A percentile compares a stretch with the other conserved stretches of the same genome.
These are phyloP conservation scores for Nyssa sinensis DNA, from an alignment of 148 eudicot genomes.

Conservation along the genomic window DNA sequence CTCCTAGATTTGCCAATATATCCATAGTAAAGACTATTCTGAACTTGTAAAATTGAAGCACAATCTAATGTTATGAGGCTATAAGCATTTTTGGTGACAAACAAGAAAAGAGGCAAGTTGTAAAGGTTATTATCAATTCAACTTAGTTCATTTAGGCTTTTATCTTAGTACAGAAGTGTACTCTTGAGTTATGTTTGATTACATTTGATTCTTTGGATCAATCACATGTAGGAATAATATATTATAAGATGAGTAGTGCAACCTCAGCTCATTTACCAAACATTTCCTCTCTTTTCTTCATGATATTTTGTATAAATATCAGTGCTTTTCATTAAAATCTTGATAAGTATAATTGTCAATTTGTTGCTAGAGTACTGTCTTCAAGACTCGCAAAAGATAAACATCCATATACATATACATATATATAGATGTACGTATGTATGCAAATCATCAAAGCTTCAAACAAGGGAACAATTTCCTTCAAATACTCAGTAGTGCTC, in stretches of 20 bases:
- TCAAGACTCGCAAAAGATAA: not conserved
- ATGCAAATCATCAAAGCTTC: not conserved
- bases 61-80: not conserved
- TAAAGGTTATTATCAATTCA: not conserved
- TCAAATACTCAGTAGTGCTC: not conserved
- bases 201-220: not conserved
- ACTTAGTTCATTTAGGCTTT: not conserved
- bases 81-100: not conserved
- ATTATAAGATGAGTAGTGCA: no score
- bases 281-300: no score
- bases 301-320: no score
- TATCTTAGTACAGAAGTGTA: not conserved
- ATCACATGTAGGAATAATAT: no score
- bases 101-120: not conserved
- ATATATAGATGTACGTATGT: no score
- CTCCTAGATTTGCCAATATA: not conserved
- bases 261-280: no score
- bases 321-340: no score
- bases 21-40: not conserved
- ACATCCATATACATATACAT: no score
- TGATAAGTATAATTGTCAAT: not conserved
- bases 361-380: no score
- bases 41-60: not conserved
- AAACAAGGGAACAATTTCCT: not conserved
- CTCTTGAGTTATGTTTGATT: not conserved